Conservation (phyloP, 2,329 filamentous ascomycete genomes). For the Alternaria ethzedia region DNA sequence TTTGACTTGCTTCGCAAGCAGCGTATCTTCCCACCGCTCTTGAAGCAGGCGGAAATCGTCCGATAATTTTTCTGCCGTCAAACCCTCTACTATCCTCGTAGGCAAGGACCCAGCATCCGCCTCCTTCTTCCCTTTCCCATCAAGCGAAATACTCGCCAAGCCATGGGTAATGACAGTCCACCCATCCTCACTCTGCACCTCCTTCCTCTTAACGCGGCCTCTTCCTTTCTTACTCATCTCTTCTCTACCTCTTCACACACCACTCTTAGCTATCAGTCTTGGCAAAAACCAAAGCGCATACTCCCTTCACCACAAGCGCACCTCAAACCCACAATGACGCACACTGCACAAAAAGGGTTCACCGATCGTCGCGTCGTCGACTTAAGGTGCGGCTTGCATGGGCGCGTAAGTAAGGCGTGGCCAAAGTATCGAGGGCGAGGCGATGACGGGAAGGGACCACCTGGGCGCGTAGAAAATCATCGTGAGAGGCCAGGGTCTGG, state of each 20-base stretch:
- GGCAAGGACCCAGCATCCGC: slow-evolving; percentile 16
- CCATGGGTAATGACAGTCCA: slow-evolving; percentile 48
- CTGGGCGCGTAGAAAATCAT: slow-evolving; percentile 9
- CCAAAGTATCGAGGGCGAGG: not conserved
- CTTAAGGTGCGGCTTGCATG: slow-evolving; percentile 33
- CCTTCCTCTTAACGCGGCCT: slow-evolving; percentile 38
- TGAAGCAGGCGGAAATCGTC: slow-evolving; percentile 30
- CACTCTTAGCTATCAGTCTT: not conserved
- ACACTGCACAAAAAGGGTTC: not conserved
- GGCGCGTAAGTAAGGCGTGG: slow-evolving; percentile 17
- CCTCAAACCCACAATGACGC: not conserved
- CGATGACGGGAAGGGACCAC: not conserved
- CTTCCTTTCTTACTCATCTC: slow-evolving; percentile 7
- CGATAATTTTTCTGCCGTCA: slow-evolving; percentile 34
- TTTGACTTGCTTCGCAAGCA: slow-evolving; percentile 29
- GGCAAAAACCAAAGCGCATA: not conserved
- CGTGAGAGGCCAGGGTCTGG: slow-evolving; percentile 2
- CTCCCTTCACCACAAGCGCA: not conserved
- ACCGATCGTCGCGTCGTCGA: slow-evolving; percentile 14
- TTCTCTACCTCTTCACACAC: too few relatives aligned
- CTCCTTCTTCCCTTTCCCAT: not conserved
- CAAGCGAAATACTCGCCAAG: slow-evolving; percentile 14
- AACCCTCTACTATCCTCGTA: slow-evolving; percentile 19
- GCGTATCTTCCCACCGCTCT: slow-evolving; percentile 30
- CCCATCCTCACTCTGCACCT: slow-evolving; percentile 40